Evolutionary conservation across 2,329 filamentous ascomycete genomes (phyloP).

Genomic region (Penicillium expansum): DNA sequence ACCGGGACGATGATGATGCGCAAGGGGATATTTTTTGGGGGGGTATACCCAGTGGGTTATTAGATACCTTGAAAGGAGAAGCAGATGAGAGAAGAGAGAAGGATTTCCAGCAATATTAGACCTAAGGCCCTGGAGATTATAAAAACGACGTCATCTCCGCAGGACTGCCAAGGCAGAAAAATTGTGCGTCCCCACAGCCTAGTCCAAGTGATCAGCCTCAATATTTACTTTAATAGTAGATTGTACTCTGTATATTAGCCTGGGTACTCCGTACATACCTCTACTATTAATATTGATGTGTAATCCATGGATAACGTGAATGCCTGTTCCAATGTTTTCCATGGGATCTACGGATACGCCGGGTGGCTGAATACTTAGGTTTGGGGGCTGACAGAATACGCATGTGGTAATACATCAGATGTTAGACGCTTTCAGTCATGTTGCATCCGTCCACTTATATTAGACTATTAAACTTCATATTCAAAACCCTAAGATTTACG

Average conservation of each 20-base stretch:
- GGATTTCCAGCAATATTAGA: neutral
- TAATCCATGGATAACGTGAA: neutral
- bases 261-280: too few species aligned
- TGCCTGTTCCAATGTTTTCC: too few species aligned
- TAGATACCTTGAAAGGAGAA: neutral
- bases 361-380: slow-evolving; percentile 6
- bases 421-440: neutral
- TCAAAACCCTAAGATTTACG: neutral
- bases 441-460: neutral
- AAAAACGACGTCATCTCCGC: slow-evolving; percentile 1
- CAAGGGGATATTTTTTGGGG: neutral
- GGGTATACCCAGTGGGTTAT: neutral
- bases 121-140: neutral
- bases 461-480: neutral
- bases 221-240: neutral
- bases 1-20: neutral
- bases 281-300: too few species aligned
- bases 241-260: too few species aligned
- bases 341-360: neutral
- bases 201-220: neutral
- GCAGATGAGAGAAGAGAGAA: neutral
- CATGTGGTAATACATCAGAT: neutral
- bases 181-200: neutral
- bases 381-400: neutral
- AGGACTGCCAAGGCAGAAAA: slow-evolving; percentile 5